Conservation (phyloP, 2,329 filamentous ascomycete genomes). For the Cadophora sp. region DNA sequence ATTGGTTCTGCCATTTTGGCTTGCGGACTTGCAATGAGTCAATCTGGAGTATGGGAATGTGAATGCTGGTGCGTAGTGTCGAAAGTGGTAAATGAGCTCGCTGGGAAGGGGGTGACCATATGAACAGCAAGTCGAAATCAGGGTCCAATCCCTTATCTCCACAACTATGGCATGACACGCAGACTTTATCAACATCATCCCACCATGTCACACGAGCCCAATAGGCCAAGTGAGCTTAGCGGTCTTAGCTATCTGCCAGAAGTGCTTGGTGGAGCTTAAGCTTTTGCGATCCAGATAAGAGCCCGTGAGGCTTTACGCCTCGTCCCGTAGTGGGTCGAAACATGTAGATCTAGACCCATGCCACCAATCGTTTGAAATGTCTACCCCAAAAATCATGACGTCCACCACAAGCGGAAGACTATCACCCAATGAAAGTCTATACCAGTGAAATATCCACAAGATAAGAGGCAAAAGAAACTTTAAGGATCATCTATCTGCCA, state of each 20-base stretch:
- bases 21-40: neutral
- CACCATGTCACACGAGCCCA: slow-evolving; percentile 7
- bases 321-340: neutral
- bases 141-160: slow-evolving; percentile 5
- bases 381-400: neutral
- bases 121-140: neutral
- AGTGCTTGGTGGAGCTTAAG: slow-evolving; percentile 11
- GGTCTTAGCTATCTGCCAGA: slow-evolving; percentile 9
- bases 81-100: too few relatives aligned
- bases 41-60: too few relatives aligned
- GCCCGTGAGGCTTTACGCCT: slow-evolving; percentile 7
- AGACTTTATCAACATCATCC: neutral
- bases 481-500: neutral
- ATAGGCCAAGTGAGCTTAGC: slow-evolving; percentile 8
- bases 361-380: neutral
- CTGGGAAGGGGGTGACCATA: slow-evolving; percentile 1
- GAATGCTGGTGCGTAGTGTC: too few relatives aligned
- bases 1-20: slow-evolving; percentile 15
- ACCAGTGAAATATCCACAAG: neutral
- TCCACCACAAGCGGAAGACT: neutral
- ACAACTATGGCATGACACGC: neutral
- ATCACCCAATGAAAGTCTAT: neutral
- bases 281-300: neutral
- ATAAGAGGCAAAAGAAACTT: slow-evolving; percentile 1
- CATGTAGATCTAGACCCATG: neutral